Conservation (phyloP, 2,329 filamentous ascomycete genomes). For the Trichoderma sp. region DNA sequence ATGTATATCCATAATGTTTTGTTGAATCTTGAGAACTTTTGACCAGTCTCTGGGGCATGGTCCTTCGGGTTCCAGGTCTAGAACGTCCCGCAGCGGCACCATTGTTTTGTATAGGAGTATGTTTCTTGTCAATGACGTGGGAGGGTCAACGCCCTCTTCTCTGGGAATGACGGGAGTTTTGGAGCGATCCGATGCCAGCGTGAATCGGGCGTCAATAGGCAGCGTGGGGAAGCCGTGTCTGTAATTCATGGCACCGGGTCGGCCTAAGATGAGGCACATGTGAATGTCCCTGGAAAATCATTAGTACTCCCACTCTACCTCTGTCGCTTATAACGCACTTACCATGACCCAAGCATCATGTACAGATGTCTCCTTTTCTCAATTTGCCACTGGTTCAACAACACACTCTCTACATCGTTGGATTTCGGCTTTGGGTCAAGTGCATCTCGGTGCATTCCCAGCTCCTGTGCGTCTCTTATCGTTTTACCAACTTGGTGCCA, state of each 20-base stretch:
- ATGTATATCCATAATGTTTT: conserved; percentile 53
- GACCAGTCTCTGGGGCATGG: conserved; percentile 58
- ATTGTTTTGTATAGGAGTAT: conserved; percentile 56
- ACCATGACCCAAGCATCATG: conserved; percentile 54
- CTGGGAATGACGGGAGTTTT: conserved; percentile 54
- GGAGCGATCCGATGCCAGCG: conserved; percentile 47
- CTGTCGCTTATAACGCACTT: conserved; percentile 18
- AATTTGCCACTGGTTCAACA: conserved; percentile 63
- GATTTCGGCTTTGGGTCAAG: conserved; percentile 55
- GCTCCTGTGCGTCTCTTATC: conserved; percentile 65
- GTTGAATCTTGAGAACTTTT: conserved; percentile 59
- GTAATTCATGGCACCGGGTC: conserved; percentile 60
- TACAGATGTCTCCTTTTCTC: conserved; percentile 61
- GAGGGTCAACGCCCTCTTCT: conserved; percentile 52
- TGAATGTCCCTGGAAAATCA: conserved; percentile 54
- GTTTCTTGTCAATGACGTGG: conserved; percentile 59
- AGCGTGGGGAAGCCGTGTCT: conserved; percentile 51
- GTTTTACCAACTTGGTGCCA: conserved; percentile 61
- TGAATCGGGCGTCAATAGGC: conserved; percentile 58
- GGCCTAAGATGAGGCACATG: conserved; percentile 57
- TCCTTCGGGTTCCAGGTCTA: conserved; percentile 60
- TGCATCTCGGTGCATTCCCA: conserved; percentile 61
- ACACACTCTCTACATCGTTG: conserved; percentile 51
- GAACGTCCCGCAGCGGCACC: conserved; percentile 56
- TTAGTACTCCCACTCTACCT: not conserved